Percentiles rank a stretch among this genome's conserved stretches.
Conservation (phyloP, 2,329 filamentous ascomycete genomes). For the Exophiala xenobiotica region DNA sequence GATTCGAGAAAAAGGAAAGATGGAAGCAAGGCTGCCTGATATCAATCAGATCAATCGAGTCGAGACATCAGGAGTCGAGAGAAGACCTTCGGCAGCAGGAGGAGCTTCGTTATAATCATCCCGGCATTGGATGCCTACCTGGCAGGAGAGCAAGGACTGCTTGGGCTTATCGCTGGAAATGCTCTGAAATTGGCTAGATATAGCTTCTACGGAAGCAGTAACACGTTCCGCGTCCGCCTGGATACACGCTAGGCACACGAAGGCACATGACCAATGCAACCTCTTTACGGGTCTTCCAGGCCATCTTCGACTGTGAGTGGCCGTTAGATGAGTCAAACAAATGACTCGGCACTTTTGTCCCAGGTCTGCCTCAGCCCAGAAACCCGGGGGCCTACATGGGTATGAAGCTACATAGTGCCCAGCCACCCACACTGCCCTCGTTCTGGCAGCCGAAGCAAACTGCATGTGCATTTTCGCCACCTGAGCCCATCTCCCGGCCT, state of each 20-base stretch:
- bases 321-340: conserved; percentile 12
- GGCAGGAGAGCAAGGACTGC: not conserved
- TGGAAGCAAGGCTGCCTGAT: conserved; percentile 17
- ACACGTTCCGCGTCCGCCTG: conserved; percentile 13
- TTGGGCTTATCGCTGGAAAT: conserved; percentile 5
- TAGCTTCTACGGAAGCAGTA: conserved; percentile 12
- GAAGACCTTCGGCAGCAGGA: conserved; percentile 9
- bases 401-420: too few species aligned
- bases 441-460: conserved; percentile 16
- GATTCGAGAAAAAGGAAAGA: not conserved
- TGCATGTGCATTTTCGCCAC: conserved; percentile 17
- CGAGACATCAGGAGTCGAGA: conserved; percentile 4
- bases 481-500: conserved; percentile 2
- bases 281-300: conserved; percentile 7
- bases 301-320: conserved; percentile 7
- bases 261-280: conserved; percentile 25
- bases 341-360: conserved; percentile 6
- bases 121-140: conserved; percentile 10
- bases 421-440: too few species aligned
- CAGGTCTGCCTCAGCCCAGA: conserved; percentile 14
- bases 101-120: conserved; percentile 15
- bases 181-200: conserved; percentile 13
- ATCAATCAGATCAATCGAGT: conserved; percentile 8
- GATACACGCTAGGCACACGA: conserved; percentile 4
- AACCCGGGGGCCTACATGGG: conserved; percentile 11